A percentile compares a stretch with the other conserved stretches of the same genome.
Evolutionary conservation across 768 basidiomycete species (phyloP).

Genomic region (Fibroporia radiculosa): DNA sequence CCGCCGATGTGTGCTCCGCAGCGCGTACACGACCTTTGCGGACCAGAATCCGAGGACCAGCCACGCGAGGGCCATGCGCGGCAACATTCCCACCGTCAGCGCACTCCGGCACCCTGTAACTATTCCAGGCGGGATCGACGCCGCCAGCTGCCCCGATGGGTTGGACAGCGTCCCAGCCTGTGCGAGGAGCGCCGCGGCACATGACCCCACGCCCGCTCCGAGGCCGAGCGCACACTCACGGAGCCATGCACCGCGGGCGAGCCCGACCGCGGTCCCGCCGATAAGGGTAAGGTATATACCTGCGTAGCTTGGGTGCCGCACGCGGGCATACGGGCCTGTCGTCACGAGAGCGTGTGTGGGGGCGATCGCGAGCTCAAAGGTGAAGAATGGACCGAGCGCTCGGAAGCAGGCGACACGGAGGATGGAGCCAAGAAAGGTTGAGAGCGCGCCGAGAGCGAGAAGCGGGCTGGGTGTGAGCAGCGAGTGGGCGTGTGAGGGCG

Average conservation of each 20-base stretch:
- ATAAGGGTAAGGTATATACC: slow-evolving; percentile 23
- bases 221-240: slow-evolving; percentile 15
- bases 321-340: slow-evolving; percentile 30
- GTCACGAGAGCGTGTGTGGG: slow-evolving; percentile 30
- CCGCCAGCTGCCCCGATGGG: not conserved
- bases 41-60: slow-evolving; percentile 22
- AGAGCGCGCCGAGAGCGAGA: slow-evolving; percentile 23
- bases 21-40: slow-evolving; percentile 20
- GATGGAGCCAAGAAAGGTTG: slow-evolving; percentile 21
- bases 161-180: not conserved
- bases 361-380: slow-evolving; percentile 32
- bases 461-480: slow-evolving; percentile 11
- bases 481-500: not conserved
- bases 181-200: slow-evolving; percentile 3
- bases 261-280: slow-evolving; percentile 16
- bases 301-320: slow-evolving; percentile 35
- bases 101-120: not conserved
- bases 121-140: not conserved
- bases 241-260: slow-evolving; percentile 18
- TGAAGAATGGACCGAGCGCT: slow-evolving; percentile 30
- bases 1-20: slow-evolving; percentile 20
- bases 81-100: slow-evolving; percentile 4
- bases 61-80: slow-evolving; percentile 12
- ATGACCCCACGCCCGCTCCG: not conserved
- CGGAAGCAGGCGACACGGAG: slow-evolving; percentile 32